phyloP scores from a whole-genome alignment of 2,329 filamentous ascomycete genomes.

The Lomentospora prolificans region DNA sequence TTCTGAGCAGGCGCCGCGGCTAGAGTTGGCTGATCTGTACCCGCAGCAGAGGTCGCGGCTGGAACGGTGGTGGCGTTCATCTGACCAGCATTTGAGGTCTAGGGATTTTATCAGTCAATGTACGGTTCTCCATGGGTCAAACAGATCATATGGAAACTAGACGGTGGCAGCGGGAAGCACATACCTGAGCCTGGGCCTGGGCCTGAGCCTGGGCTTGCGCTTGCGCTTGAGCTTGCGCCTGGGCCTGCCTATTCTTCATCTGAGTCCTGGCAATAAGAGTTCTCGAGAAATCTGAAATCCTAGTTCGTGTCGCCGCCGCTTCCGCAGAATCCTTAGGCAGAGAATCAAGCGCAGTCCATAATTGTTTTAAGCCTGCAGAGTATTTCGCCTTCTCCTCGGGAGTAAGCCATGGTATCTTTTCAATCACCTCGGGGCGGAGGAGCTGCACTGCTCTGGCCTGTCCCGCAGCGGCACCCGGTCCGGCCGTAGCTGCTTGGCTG shows the following conservation, averaged over 20 bases:
- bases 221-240: constrained; percentile 16
- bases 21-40: constrained; percentile 12
- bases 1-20: constrained; percentile 17
- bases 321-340: constrained; percentile 35
- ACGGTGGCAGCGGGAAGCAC: too few relatives aligned
- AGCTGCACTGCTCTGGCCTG: constrained; percentile 23
- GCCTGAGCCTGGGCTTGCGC: constrained; percentile 15
- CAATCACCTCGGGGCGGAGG: constrained; percentile 43
- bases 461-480: constrained; percentile 13
- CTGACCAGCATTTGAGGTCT: neutral
- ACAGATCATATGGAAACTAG: too few relatives aligned
- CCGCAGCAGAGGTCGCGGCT: constrained; percentile 10
- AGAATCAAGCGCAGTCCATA: constrained; percentile 45
- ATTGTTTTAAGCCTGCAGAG: constrained; percentile 40
- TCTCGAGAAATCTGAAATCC: constrained; percentile 50
- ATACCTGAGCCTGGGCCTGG: constrained; percentile 13
- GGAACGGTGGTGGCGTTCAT: constrained; percentile 4
- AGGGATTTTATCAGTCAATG: neutral
- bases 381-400: constrained; percentile 49
- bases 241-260: constrained; percentile 23
- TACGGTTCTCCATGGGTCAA: neutral
- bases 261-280: constrained; percentile 40
- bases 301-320: constrained; percentile 42
- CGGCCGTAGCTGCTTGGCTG: constrained; percentile 13
- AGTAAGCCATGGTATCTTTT: constrained; percentile 36